Conservation (phyloP, 2,329 filamentous ascomycete genomes). For the Spiromastix sp. region DNA sequence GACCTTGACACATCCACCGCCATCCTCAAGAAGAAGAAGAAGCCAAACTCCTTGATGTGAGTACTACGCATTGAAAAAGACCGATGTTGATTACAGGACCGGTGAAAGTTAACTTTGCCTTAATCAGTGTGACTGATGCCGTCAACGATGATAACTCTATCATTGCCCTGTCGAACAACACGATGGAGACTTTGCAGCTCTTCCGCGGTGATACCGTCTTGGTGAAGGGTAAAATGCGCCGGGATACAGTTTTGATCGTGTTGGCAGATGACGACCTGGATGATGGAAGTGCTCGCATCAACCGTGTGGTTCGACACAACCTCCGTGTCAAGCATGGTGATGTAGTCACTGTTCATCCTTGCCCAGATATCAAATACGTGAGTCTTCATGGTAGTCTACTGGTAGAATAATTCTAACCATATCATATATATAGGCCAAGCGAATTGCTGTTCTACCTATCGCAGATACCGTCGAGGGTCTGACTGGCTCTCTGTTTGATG, state of each 20-base stretch:
- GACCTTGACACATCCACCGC: constrained; percentile 88
- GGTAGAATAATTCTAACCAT: constrained; percentile 13
- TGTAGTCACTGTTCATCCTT: constrained; percentile 92
- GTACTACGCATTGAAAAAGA: constrained; percentile 26
- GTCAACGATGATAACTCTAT: constrained; percentile 99
- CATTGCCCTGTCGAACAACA: constrained; percentile 95
- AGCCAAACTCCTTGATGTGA: constrained; percentile 97
- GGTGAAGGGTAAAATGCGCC: constrained; percentile 98
- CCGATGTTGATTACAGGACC: constrained; percentile 5
- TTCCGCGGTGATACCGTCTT: constrained; percentile 98
- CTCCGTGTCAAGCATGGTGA: constrained; percentile 97
- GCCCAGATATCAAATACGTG: constrained; percentile 99
- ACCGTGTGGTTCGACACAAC: constrained; percentile 97
- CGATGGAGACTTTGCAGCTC: constrained; percentile 95
- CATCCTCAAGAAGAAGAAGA: constrained; percentile 99
- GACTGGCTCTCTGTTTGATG: constrained; percentile 95
- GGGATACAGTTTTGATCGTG: constrained; percentile 96
- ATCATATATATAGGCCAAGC: constrained; percentile 63
- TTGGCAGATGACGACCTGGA: constrained; percentile 96
- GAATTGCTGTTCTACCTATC: constrained; percentile 94
- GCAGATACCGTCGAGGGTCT: constrained; percentile 97
- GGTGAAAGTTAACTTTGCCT: too few relatives aligned
- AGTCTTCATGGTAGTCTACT: constrained; percentile 29
- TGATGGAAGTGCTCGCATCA: constrained; percentile 93
- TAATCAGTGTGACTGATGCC: constrained; percentile 85